Base-by-base conservation (phyloP, 208 protist species). In the Trypanosoma theileri region DNA sequence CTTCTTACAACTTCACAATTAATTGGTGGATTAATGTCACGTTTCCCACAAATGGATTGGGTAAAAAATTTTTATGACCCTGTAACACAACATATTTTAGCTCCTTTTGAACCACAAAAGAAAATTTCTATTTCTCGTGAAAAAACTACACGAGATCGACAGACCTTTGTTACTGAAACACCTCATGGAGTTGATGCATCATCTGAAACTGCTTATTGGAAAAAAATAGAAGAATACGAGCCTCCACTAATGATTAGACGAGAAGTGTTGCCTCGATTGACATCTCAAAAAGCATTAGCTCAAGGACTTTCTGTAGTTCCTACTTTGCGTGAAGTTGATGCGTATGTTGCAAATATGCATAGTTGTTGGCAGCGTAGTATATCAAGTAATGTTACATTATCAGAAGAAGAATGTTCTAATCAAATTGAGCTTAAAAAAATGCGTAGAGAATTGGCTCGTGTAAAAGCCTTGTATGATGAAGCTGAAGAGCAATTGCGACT, bases 261-360 rank as follows among this genome's bases (percentile, higher is more conserved):
- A 6, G 83, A 91, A 59, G 55, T 63, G 35, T 44, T 85, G 4
- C 84, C 88, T 16, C 65, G 65, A 44, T 42, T 55, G 14, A 59
- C 58, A 14, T 66, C 64, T 17, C 81, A 84, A 57, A 75, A 77
- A 19, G 68, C 74, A 54, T 69, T 78, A 46, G 69, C 75, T 42
- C 62, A 75, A 26, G 82, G 81, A 17, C 71, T 89, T 28, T 67
- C 73, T 0, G 65, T 78, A 16, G 68, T 83, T 64, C 88, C 91
- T 16, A 80, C 88, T 13, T 69, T 96, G 44, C 64, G 88, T 9
- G 91, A 94, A 60, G 88, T 96, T 40, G 71, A 82, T 52, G 73
- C 71, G 9, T 94, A 91, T 64, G 71, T 94, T 1, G 88, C 91
- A 45, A 96, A 93, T 52, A 73, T 96, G 66, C 84, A 92, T 63